A percentile compares a stretch with the other conserved stretches of the same genome.
These are phyloP conservation scores for Phylloporus scabripes DNA, from an alignment of 768 basidiomycete species.

Conservation along the genomic window DNA sequence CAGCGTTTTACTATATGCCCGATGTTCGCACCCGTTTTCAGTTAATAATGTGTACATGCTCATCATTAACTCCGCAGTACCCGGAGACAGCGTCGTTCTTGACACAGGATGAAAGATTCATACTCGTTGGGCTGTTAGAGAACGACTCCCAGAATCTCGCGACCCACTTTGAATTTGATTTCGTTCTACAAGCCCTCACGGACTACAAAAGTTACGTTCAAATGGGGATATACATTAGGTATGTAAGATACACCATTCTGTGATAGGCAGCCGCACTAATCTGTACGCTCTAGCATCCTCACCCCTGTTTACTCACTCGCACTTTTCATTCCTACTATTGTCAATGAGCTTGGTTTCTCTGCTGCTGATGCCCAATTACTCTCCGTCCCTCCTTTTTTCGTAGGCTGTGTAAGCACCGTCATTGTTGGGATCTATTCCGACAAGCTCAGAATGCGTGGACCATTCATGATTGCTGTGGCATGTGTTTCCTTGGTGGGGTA, in stretches of 20 bases:
- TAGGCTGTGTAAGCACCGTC: background rate
- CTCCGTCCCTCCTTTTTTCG: background rate
- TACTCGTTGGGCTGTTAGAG: background rate
- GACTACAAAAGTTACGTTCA: slow-evolving; percentile 3
- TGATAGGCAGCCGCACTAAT: background rate
- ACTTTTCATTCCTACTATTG: background rate
- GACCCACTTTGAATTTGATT: background rate
- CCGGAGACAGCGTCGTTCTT: slow-evolving; percentile 1
- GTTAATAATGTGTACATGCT: background rate
- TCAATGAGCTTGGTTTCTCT: background rate
- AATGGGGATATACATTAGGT: background rate
- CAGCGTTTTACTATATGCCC: background rate
- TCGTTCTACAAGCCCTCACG: background rate
- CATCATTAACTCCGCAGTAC: background rate
- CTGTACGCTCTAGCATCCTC: background rate
- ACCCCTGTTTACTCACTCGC: background rate
- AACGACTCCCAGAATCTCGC: background rate
- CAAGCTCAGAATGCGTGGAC: background rate
- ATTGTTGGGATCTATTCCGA: background rate
- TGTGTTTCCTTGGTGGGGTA: background rate
- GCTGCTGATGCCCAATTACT: background rate
- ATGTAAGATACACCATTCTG: background rate
- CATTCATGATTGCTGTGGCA: background rate
- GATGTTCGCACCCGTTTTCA: background rate
- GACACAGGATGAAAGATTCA: background rate